A percentile compares a stretch with the other conserved stretches of the same genome.
Conservation (phyloP, 192 early-diverging fungal species). For the Lobulomyces angularis region DNA sequence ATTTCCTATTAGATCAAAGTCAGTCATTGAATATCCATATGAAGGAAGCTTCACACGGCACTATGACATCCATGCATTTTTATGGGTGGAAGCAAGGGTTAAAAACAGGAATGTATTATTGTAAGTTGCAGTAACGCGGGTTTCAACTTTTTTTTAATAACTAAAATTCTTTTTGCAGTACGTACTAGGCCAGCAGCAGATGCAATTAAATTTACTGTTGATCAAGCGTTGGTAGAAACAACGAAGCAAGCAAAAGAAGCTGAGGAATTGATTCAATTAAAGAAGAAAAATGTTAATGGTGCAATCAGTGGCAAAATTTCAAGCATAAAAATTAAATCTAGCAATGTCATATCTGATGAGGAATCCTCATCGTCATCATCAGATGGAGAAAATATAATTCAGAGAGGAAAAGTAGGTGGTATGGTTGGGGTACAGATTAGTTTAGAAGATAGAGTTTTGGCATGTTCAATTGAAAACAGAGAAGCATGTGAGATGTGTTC, state of each 20-base stretch:
- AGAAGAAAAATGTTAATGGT: not conserved
- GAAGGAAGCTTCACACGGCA: constrained; percentile 85
- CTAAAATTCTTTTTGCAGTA: too few relatives aligned
- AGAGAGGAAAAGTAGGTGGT: too few relatives aligned
- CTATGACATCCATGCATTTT: constrained; percentile 94
- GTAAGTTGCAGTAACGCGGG: too few relatives aligned
- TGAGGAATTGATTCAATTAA: constrained; percentile 1
- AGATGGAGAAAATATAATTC: too few relatives aligned
- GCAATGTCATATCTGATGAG: too few relatives aligned
- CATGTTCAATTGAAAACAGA: constrained; percentile 84
- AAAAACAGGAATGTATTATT: constrained; percentile 99
- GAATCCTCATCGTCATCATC: too few relatives aligned
- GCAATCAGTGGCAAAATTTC: too few relatives aligned
- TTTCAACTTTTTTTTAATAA: too few relatives aligned
- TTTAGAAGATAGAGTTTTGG: too few relatives aligned
- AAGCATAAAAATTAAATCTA: too few relatives aligned
- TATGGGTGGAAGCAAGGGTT: constrained; percentile 96
- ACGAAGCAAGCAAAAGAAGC: constrained; percentile 6
- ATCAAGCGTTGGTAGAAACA: constrained; percentile 25
- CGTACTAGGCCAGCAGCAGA: constrained; percentile 90
- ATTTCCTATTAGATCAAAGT: constrained; percentile 57
- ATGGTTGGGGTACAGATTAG: too few relatives aligned
- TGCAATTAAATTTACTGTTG: constrained; percentile 97
- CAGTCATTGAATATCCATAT: constrained; percentile 93
- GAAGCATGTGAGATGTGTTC: constrained; percentile 88